Percentiles rank a stretch among this genome's conserved stretches.
Conservation (phyloP, 345 rosid species). For the Citrus maxima region DNA sequence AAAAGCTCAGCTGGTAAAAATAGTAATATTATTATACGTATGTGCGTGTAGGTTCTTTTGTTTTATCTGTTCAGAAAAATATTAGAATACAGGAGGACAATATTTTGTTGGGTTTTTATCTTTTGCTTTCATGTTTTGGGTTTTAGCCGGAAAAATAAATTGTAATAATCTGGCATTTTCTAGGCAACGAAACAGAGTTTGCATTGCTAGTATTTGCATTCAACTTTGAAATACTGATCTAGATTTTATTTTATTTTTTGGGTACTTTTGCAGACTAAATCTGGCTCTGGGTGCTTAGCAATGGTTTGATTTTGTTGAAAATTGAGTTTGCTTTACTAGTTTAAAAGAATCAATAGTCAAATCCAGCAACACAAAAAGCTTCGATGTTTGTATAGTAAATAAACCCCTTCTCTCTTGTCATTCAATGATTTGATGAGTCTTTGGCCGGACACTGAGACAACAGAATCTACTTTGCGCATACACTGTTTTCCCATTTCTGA, state of each 20-base stretch:
- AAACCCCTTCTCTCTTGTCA: neutral
- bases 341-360: slow-evolving; percentile 18
- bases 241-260: neutral
- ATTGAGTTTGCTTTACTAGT: slow-evolving; percentile 2
- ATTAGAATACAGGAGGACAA: neutral
- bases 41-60: neutral
- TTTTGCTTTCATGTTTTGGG: neutral
- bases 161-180: slow-evolving; percentile 14
- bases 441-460: slow-evolving; percentile 4
- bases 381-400: neutral
- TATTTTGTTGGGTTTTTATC: neutral
- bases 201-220: neutral
- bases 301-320: slow-evolving; percentile 21
- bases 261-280: slow-evolving; percentile 17
- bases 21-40: neutral
- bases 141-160: neutral
- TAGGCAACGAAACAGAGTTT: slow-evolving; percentile 7
- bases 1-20: slow-evolving; percentile 18
- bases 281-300: neutral
- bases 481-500: neutral
- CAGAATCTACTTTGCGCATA: slow-evolving; percentile 11
- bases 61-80: slow-evolving; percentile 10
- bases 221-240: neutral
- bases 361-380: slow-evolving; percentile 11
- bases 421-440: slow-evolving; percentile 3